Conservation (phyloP, 345 rosid genomes). For the Xanthoceras sorbifolium region DNA sequence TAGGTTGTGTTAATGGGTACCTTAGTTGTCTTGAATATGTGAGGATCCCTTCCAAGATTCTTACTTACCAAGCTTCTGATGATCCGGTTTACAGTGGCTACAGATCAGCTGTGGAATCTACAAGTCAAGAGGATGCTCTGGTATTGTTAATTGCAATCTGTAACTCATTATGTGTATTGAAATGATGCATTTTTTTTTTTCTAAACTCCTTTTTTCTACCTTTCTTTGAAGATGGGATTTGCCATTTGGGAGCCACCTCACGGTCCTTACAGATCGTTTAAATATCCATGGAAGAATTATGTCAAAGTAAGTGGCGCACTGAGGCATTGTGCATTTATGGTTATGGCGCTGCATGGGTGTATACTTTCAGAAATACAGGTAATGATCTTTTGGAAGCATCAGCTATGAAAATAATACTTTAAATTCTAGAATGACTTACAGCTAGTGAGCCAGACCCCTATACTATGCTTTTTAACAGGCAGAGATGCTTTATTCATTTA, state of each 20-base stretch:
- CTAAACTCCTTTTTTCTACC: neutral
- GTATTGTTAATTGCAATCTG: slow-evolving; percentile 38
- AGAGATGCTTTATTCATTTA: too few species aligned
- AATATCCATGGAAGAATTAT: slow-evolving; percentile 91
- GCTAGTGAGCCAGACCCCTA: too few species aligned
- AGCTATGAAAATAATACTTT: neutral
- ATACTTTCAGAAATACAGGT: slow-evolving; percentile 98
- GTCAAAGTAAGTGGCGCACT: slow-evolving; percentile 86
- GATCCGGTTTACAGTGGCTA: slow-evolving; percentile 86
- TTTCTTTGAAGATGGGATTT: slow-evolving; percentile 62
- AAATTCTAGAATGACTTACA: too few species aligned
- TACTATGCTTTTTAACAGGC: too few species aligned
- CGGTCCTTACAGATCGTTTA: slow-evolving; percentile 73
- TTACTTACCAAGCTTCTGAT: slow-evolving; percentile 86
- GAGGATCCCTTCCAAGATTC: slow-evolving; percentile 84
- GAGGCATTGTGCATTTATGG: slow-evolving; percentile 95
- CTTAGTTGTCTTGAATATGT: slow-evolving; percentile 68
- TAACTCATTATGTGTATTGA: neutral
- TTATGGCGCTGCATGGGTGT: slow-evolving; percentile 95
- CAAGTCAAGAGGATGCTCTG: slow-evolving; percentile 90
- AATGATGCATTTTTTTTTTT: slow-evolving; percentile 11
- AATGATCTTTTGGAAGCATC: neutral
- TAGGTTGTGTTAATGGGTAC: slow-evolving; percentile 80
- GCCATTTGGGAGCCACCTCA: slow-evolving; percentile 99
- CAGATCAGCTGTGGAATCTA: slow-evolving; percentile 86